Conservation (phyloP, 2,329 filamentous ascomycete genomes). For the Claviceps humidiphila region DNA sequence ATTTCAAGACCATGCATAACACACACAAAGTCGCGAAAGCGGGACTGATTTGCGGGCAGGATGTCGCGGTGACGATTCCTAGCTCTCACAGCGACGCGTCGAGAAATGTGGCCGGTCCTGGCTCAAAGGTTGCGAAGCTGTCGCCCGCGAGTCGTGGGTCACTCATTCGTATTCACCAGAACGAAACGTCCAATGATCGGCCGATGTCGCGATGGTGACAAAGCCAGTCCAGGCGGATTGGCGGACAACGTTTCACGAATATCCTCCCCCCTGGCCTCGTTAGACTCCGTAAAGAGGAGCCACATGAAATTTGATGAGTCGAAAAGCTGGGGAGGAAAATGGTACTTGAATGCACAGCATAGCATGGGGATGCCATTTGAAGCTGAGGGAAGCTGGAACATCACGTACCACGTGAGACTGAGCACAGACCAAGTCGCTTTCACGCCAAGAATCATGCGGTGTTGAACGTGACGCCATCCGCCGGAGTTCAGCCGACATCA, state of each 20-base stretch:
- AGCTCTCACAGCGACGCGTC: neutral
- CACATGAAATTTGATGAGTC: conserved; percentile 7
- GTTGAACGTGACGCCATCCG: neutral
- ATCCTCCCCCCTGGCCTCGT: conserved; percentile 15
- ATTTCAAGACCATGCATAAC: conserved; percentile 11
- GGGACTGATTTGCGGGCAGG: neutral
- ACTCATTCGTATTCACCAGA: neutral
- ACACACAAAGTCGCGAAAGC: neutral
- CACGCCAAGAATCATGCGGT: neutral
- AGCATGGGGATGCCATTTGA: conserved; percentile 2
- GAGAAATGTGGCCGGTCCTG: neutral
- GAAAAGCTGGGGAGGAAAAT: neutral
- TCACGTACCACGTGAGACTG: conserved; percentile 12
- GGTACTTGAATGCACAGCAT: neutral
- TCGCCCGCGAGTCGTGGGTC: neutral
- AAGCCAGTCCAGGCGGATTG: neutral
- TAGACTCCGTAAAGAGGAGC: conserved; percentile 6
- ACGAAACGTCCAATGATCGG: neutral
- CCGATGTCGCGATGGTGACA: neutral
- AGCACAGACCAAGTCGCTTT: conserved; percentile 10
- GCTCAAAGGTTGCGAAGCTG: neutral
- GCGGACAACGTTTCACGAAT: conserved; percentile 5
- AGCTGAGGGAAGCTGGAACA: conserved; percentile 6
- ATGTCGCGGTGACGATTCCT: neutral
- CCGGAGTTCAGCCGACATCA: neutral